Evolutionary conservation across 345 rosid species (phyloP).

Genomic region (Mangifera indica): DNA sequence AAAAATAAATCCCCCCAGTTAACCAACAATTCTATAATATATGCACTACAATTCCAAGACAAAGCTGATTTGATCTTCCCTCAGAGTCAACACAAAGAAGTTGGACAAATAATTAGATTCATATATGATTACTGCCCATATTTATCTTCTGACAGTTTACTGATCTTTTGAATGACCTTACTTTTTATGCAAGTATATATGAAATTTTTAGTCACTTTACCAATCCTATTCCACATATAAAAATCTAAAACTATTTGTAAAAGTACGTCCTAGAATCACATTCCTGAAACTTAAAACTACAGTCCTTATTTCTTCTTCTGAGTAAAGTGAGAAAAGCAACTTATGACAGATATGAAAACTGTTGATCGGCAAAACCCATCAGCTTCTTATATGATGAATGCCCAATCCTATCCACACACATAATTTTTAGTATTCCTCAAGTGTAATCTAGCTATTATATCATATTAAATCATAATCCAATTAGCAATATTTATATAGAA

Average conservation of each 20-base stretch:
- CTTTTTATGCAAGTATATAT: neutral
- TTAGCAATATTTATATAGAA: neutral
- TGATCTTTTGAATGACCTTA: neutral
- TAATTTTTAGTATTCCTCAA: neutral
- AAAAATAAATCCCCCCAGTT: neutral
- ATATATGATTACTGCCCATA: neutral
- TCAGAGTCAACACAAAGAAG: neutral
- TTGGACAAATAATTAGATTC: neutral
- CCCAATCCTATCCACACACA: neutral
- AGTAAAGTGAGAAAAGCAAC: constrained; percentile 11
- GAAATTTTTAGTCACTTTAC: neutral
- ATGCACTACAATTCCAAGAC: neutral
- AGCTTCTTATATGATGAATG: neutral
- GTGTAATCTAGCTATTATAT: constrained; percentile 12
- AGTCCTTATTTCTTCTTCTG: neutral
- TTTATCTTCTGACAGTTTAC: neutral
- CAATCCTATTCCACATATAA: neutral
- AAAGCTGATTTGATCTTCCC: neutral
- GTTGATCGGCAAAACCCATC: constrained; percentile 3
- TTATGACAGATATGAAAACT: neutral
- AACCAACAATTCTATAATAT: neutral
- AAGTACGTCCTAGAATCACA: constrained; percentile 5
- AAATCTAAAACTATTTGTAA: neutral
- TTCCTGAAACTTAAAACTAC: neutral
- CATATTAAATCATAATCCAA: constrained; percentile 6